Conservation (phyloP, 257 asterid genomes). For the Eucommia ulmoides region DNA sequence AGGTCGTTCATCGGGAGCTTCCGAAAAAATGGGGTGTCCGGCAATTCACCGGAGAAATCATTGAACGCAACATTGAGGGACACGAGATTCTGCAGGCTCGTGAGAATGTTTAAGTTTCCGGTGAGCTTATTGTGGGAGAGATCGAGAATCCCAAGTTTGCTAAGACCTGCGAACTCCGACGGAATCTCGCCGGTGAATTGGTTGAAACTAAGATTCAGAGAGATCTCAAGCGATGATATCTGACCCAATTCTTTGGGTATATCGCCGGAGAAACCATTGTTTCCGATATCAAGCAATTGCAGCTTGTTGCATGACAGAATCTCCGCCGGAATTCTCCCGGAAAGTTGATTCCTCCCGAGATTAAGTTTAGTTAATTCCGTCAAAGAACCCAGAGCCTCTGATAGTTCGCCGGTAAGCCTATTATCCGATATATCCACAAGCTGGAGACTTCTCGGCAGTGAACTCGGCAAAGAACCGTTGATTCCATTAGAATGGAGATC, state of each 20-base stretch:
- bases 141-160: constrained; percentile 63
- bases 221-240: constrained; percentile 79
- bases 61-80: constrained; percentile 80
- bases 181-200: constrained; percentile 72
- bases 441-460: constrained; percentile 61
- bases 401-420: constrained; percentile 44
- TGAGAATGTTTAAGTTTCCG: constrained; percentile 56
- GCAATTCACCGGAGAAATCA: constrained; percentile 66
- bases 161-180: constrained; percentile 51
- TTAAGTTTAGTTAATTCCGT: constrained; percentile 62
- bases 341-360: constrained; percentile 58
- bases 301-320: constrained; percentile 61
- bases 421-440: constrained; percentile 75
- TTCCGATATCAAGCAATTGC: constrained; percentile 75
- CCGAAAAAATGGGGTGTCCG: constrained; percentile 66
- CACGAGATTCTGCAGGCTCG: constrained; percentile 72
- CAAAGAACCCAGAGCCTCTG: constrained; percentile 42
- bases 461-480: constrained; percentile 54
- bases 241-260: constrained; percentile 62
- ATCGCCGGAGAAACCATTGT: constrained; percentile 56
- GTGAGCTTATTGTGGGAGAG: constrained; percentile 75
- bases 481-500: constrained; percentile 75
- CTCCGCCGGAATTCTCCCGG: constrained; percentile 61
- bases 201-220: constrained; percentile 80
- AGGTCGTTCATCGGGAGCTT: constrained; percentile 59